Evolutionary conservation across 352 stramenopile species (phyloP).

Genomic region (Globisporangium cystogenes): DNA sequence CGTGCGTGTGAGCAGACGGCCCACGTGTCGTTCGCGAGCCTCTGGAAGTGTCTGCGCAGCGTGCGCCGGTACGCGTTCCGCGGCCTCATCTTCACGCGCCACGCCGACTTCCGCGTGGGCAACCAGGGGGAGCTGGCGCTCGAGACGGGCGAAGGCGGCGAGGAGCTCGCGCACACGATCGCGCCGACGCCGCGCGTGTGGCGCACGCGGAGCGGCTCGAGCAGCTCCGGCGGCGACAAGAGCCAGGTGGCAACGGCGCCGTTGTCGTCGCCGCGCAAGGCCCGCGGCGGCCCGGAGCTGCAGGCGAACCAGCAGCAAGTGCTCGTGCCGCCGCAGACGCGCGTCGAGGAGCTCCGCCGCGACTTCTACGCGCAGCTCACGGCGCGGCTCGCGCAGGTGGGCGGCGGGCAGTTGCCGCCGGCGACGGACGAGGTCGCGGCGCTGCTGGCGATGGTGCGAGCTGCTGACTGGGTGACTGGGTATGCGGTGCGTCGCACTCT

Average conservation of each 20-base stretch:
- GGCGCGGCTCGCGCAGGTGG: constrained; percentile 32
- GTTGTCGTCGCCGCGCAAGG: constrained; percentile 27
- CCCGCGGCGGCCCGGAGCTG: constrained; percentile 27
- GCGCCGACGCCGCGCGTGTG: constrained; percentile 33
- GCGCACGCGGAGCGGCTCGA: constrained; percentile 40
- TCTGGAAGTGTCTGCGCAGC: constrained; percentile 75
- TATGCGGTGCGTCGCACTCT: not conserved
- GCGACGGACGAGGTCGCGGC: constrained; percentile 19
- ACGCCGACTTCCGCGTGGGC: constrained; percentile 59
- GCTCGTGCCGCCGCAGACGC: constrained; percentile 43
- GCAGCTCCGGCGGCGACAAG: constrained; percentile 28
- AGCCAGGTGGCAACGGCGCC: constrained; percentile 27
- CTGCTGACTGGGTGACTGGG: not conserved
- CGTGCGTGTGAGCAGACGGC: constrained; percentile 33
- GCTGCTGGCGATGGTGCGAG: constrained; percentile 48
- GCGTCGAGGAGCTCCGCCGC: constrained; percentile 49
- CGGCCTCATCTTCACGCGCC: constrained; percentile 70
- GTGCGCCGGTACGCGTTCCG: constrained; percentile 72
- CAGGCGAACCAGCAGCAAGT: constrained; percentile 66
- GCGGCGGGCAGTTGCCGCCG: constrained; percentile 8
- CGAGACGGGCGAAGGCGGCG: constrained; percentile 21
- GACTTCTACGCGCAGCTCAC: constrained; percentile 62
- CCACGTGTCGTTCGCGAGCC: constrained; percentile 49
- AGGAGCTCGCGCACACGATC: constrained; percentile 15
- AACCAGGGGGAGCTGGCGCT: constrained; percentile 58